These are phyloP conservation scores for Colletotrichum ledebouriae DNA, from an alignment of 2,329 filamentous ascomycete genomes.

Conservation along the genomic window DNA sequence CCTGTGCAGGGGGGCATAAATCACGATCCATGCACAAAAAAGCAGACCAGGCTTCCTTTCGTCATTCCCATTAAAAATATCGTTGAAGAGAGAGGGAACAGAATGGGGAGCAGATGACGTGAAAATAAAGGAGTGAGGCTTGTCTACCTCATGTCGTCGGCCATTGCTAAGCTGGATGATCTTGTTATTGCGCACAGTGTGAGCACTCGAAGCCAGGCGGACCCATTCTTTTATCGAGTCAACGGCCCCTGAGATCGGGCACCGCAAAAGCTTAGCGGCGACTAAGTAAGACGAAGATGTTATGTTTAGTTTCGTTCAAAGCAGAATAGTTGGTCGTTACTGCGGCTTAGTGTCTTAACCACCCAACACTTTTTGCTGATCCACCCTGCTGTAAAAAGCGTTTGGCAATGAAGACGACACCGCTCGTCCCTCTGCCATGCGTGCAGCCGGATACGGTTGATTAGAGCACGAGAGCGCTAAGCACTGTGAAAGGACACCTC, in stretches of 20 bases:
- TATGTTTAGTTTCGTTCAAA: neutral
- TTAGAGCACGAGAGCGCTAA: no score
- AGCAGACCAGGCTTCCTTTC: neutral
- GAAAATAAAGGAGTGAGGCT: conserved; percentile 12
- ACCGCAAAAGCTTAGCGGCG: conserved; percentile 28
- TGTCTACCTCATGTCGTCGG: neutral
- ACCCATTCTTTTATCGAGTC: conserved; percentile 11
- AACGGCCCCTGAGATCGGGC: conserved; percentile 8
- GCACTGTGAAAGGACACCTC: no score
- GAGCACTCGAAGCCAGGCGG: conserved; percentile 18
- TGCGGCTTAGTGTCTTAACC: no score
- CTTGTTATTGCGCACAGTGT: conserved; percentile 18
- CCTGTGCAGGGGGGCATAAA: conserved; percentile 23
- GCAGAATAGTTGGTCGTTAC: no score
- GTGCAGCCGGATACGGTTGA: no score
- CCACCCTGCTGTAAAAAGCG: no score
- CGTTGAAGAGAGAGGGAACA: conserved; percentile 1
- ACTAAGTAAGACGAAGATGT: conserved; percentile 1
- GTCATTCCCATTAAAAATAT: neutral
- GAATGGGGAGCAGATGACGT: neutral
- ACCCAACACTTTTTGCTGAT: no score
- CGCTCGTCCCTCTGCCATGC: no score
- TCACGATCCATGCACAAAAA: conserved; percentile 21
- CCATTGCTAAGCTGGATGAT: conserved; percentile 17
- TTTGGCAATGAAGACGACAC: no score